Evolutionary conservation across 306 rosid genomes (phyloP), one percentile per base, ranked within the genome.

Genomic region (Astragalus membranaceus): DNA sequence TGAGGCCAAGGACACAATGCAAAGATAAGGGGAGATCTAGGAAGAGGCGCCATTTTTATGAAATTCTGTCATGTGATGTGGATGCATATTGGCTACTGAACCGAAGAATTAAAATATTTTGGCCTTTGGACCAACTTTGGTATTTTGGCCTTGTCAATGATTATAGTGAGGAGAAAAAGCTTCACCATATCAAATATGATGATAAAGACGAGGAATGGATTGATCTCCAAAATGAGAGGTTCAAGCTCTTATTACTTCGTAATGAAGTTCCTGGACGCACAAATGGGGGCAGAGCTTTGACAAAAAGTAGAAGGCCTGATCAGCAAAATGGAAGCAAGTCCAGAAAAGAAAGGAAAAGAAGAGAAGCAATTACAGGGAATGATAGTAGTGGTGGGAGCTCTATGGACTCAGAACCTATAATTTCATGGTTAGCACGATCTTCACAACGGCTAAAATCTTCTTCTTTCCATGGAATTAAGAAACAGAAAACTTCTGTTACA

Each of bases 81-180:
- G 90, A 89, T 91, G 86, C 80, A 54, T 35, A 78, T 55, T 95
- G 97, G 99, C 81, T 89, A 35, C 43, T 91, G 80, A 86, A 91
- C 74, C 81, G 84, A 67, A 78, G 80, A 77, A 87, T 95, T 73
- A 95, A 95, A 79, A 84, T 95, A 51, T 91, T 87, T 75, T 95
- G 99, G 99, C 99, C 99, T 58, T 77, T 95, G 83, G 99, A 95
- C 75, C 91, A 91, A 75, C 89, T 80, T 74, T 95, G 99, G 99
- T 95, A 95, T 78, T 86, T 78, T 69, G 99, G 99, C 52, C 81
- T 85, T 69, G 88, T 95, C 50, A 80, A 79, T 74, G 86, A 78
- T 72, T 95, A 91, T 52, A 87, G 89, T 74, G 69, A 83, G 43
- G 80, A 59, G 50, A 81, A 79, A 54, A 89, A 81, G 44, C 88